Evolutionary conservation across 352 stramenopile species (phyloP).

Genomic region (Pythium sukuiense): DNA sequence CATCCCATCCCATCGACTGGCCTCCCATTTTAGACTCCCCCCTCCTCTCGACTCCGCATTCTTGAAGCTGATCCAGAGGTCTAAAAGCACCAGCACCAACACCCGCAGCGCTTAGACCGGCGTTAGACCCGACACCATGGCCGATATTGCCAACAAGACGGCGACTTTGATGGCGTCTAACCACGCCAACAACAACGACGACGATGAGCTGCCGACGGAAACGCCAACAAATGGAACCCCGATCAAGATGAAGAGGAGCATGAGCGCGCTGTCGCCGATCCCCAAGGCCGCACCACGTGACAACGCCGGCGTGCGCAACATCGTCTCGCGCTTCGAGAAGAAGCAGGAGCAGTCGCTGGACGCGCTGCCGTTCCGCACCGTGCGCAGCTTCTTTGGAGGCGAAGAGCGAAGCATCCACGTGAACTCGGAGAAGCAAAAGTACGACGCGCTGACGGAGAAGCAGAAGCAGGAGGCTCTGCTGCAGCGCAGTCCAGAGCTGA

Average conservation of each 20-base stretch:
- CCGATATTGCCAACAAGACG: background rate
- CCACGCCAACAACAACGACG: constrained; percentile 5
- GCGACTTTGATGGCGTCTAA: background rate
- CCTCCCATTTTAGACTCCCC: background rate
- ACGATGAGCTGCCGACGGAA: constrained; percentile 5
- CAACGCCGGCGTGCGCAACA: constrained; percentile 35
- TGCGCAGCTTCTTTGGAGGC: constrained; percentile 55
- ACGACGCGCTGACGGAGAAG: constrained; percentile 26
- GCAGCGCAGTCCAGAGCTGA: constrained; percentile 10
- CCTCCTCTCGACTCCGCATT: background rate
- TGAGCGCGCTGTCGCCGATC: constrained; percentile 3
- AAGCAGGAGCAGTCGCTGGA: constrained; percentile 54
- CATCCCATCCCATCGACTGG: background rate
- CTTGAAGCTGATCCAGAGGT: background rate
- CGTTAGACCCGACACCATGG: background rate
- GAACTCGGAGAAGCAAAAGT: constrained; percentile 36
- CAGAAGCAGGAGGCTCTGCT: constrained; percentile 19
- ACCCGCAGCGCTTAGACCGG: background rate
- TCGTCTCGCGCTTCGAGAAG: constrained; percentile 53
- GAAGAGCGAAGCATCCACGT: constrained; percentile 46
- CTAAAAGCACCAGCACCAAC: background rate
- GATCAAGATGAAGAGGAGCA: constrained; percentile 5
- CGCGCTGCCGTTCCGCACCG: constrained; percentile 49
- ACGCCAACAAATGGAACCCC: background rate
- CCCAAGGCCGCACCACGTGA: constrained; percentile 10